Evolutionary conservation across 2,329 filamentous ascomycete genomes (phyloP).

Genomic region (Dactylellina drechsleri): DNA sequence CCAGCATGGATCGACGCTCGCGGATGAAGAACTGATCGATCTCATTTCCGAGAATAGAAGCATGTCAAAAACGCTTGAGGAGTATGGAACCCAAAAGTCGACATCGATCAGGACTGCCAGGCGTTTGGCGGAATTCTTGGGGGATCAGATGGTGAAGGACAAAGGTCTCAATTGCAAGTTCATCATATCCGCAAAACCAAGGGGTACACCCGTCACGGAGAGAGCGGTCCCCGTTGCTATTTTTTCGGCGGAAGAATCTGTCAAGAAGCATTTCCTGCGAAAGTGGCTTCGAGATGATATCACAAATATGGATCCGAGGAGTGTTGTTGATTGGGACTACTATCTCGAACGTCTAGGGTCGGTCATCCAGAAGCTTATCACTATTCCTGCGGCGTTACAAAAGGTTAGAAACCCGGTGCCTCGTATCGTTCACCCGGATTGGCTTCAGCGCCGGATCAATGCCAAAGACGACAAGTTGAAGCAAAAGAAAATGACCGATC

Average conservation of each 20-base stretch:
- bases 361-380: slow-evolving; percentile 98
- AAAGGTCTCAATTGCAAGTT: slow-evolving; percentile 99
- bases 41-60: slow-evolving; percentile 99
- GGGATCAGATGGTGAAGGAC: slow-evolving; percentile 99
- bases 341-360: slow-evolving; percentile 95
- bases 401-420: slow-evolving; percentile 95
- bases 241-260: slow-evolving; percentile 88
- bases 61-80: slow-evolving; percentile 96
- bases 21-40: slow-evolving; percentile 96
- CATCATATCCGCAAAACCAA: slow-evolving; percentile 90
- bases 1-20: slow-evolving; percentile 85
- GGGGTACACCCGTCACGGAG: slow-evolving; percentile 91
- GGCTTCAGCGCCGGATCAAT: slow-evolving; percentile 92
- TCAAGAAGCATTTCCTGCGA: slow-evolving; percentile 87
- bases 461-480: slow-evolving; percentile 97
- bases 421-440: slow-evolving; percentile 91
- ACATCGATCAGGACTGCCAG: slow-evolving; percentile 99
- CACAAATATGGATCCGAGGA: slow-evolving; percentile 86
- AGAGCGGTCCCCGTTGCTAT: slow-evolving; percentile 94
- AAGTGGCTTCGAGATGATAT: slow-evolving; percentile 98
- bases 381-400: slow-evolving; percentile 94
- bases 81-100: slow-evolving; percentile 94
- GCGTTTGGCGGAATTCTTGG: slow-evolving; percentile 92
- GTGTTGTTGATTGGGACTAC: slow-evolving; percentile 94
- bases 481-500: slow-evolving; percentile 97